A percentile compares a stretch with the other conserved stretches of the same genome.
phyloP scores from a whole-genome alignment of 2,329 filamentous ascomycete species.

The Aspergillus sergii region DNA sequence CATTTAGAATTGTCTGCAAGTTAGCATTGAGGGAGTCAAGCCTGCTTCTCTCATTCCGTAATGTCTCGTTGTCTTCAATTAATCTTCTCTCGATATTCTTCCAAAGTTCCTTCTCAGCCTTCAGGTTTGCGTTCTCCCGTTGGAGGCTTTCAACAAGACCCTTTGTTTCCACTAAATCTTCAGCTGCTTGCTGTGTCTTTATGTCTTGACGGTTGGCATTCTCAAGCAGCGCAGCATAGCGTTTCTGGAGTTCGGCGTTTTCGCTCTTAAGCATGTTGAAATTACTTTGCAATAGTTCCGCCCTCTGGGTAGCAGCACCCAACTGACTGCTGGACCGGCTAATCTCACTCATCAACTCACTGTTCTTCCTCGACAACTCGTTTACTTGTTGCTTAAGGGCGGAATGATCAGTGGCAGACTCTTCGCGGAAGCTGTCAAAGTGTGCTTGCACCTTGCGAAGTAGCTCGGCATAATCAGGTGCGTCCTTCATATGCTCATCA shows the following conservation, averaged over 20 bases:
- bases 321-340: constrained; percentile 79
- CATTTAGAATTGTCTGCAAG: constrained; percentile 86
- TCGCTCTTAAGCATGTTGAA: constrained; percentile 81
- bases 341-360: constrained; percentile 77
- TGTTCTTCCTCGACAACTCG: constrained; percentile 78
- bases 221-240: constrained; percentile 75
- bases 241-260: constrained; percentile 83
- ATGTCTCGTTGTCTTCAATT: constrained; percentile 80
- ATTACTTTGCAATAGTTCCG: constrained; percentile 87
- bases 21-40: constrained; percentile 81
- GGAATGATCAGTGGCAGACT: constrained; percentile 77
- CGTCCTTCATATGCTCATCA: constrained; percentile 51
- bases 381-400: constrained; percentile 85
- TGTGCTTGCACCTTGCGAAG: constrained; percentile 86
- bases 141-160: constrained; percentile 82
- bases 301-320: constrained; percentile 77
- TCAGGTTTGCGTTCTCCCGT: constrained; percentile 88
- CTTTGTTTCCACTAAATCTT: constrained; percentile 86
- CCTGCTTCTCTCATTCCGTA: constrained; percentile 81
- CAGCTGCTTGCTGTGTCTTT: constrained; percentile 84
- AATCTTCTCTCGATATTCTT: constrained; percentile 90
- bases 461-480: constrained; percentile 73
- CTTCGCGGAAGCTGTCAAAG: constrained; percentile 86
- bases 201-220: constrained; percentile 87
- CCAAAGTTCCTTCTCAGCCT: constrained; percentile 92